Evolutionary conservation across 768 basidiomycete genomes (phyloP).

Genomic region (Russula ochroleuca): DNA sequence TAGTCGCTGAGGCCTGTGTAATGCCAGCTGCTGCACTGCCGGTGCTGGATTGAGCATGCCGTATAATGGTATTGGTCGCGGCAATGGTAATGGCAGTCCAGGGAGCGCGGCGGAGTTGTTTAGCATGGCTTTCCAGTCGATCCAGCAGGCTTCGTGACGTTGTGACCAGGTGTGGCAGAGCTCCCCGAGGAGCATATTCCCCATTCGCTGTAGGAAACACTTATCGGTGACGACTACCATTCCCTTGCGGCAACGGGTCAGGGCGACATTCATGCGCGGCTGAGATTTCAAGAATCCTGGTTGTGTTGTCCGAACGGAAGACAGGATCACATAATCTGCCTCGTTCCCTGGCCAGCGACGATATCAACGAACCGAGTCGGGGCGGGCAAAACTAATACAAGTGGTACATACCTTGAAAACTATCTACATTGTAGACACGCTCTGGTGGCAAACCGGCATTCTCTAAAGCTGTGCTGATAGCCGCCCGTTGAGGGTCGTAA

Average conservation of each 20-base stretch:
- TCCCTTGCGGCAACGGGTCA: conserved; percentile 43
- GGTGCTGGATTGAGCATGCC: background rate
- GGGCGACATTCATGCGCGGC: conserved; percentile 44
- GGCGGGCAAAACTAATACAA: background rate
- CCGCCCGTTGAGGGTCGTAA: conserved; percentile 50
- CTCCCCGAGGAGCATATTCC: conserved; percentile 43
- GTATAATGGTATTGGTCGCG: background rate
- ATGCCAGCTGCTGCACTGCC: too few species aligned
- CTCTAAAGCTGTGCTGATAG: conserved; percentile 38
- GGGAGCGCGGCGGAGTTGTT: background rate
- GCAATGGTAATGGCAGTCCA: background rate
- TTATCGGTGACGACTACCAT: conserved; percentile 47
- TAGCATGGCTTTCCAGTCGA: conserved; percentile 26
- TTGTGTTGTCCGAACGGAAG: conserved; percentile 44
- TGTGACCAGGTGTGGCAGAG: conserved; percentile 33
- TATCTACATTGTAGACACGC: conserved; percentile 14
- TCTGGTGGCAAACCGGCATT: conserved; percentile 36
- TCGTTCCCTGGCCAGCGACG: conserved; percentile 43
- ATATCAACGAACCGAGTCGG: background rate
- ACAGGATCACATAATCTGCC: conserved; percentile 47
- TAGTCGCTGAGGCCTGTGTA: too few species aligned
- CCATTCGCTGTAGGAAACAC: conserved; percentile 37
- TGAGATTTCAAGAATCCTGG: conserved; percentile 44
- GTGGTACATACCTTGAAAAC: conserved; percentile 18
- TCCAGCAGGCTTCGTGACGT: conserved; percentile 35